A percentile compares a stretch with the other conserved stretches of the same genome.
phyloP scores from a whole-genome alignment of 2,329 filamentous ascomycete genomes.

The Neonectria magnoliae region DNA sequence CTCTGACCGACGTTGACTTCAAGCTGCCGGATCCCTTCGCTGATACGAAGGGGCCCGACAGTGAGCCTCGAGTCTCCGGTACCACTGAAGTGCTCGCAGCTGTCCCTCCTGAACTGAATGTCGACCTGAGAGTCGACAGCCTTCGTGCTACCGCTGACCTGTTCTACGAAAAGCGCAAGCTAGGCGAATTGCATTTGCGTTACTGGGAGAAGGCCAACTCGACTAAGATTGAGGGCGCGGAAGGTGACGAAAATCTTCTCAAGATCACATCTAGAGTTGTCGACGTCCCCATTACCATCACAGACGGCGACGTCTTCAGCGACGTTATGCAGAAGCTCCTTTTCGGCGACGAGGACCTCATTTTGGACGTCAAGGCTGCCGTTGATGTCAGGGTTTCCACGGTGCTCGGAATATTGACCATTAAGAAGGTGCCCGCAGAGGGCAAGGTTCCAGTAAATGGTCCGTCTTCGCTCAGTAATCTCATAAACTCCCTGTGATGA shows the following conservation, averaged over 20 bases:
- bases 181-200: constrained; percentile 81
- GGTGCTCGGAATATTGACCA: constrained; percentile 79
- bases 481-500: constrained; percentile 41
- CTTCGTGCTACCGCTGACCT: constrained; percentile 84
- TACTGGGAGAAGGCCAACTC: constrained; percentile 90
- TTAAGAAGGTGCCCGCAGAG: constrained; percentile 86
- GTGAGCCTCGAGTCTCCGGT: constrained; percentile 83
- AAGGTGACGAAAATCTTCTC: constrained; percentile 69
- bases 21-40: constrained; percentile 83
- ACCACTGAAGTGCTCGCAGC: constrained; percentile 81
- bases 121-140: constrained; percentile 79
- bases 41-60: constrained; percentile 76
- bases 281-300: constrained; percentile 84
- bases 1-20: constrained; percentile 86
- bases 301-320: constrained; percentile 80
- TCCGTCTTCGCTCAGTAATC: constrained; percentile 72
- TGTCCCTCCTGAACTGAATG: constrained; percentile 87
- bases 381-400: constrained; percentile 88
- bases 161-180: constrained; percentile 78
- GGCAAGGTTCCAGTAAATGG: constrained; percentile 92
- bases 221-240: constrained; percentile 67
- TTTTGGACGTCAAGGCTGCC: constrained; percentile 77
- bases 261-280: constrained; percentile 80
- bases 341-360: constrained; percentile 76
- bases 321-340: constrained; percentile 84